Evolutionary conservation across 805 yeast species (phyloP).

Genomic region (Pichia nanzhaoensis): DNA sequence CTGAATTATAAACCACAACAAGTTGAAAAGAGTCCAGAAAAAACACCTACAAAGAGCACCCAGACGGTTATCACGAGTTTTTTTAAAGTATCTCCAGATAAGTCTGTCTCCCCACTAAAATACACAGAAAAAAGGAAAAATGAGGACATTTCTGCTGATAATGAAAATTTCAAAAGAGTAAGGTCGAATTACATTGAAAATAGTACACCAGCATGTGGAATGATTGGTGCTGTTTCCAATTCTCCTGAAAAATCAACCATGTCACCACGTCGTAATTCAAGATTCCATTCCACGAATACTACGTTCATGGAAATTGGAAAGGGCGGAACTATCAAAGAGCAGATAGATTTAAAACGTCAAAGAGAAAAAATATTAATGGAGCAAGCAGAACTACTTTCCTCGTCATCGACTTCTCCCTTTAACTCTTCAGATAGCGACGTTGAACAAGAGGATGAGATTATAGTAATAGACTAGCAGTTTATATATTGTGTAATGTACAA

Average conservation of each 20-base stretch:
- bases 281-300: background rate
- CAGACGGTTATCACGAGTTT: constrained; percentile 11
- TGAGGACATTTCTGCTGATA: background rate
- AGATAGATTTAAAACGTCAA: constrained; percentile 7
- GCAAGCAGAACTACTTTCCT: constrained; percentile 2
- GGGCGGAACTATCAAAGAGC: constrained; percentile 9
- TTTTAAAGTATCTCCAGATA: constrained; percentile 9
- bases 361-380: background rate
- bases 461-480: constrained; percentile 9
- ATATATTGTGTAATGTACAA: background rate
- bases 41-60: background rate
- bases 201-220: too few relatives aligned
- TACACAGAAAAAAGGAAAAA: background rate
- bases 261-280: constrained; percentile 1
- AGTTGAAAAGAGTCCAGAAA: background rate
- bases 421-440: background rate
- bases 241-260: background rate
- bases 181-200: background rate
- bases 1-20: background rate
- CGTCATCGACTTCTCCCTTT: too few relatives aligned
- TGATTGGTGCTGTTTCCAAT: background rate
- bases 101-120: background rate
- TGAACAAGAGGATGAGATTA: constrained; percentile 1
- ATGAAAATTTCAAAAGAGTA: background rate
- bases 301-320: constrained; percentile 14